Evolutionary conservation across 2,329 filamentous ascomycete species (phyloP).

Genomic region (Xylariaceae sp.): DNA sequence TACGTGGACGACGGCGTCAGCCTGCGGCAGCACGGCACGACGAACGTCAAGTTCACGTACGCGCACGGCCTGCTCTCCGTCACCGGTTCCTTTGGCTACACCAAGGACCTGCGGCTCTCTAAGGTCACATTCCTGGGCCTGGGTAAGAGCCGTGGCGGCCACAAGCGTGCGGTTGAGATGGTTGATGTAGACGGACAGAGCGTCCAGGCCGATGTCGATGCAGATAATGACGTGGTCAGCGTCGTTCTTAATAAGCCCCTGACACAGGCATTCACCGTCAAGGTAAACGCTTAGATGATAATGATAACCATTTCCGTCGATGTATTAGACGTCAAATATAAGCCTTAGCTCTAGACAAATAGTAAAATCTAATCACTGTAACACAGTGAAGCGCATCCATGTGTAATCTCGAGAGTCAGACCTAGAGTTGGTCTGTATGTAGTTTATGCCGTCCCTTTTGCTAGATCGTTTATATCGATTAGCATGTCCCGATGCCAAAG

Average conservation of each 20-base stretch:
- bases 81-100: constrained; percentile 61
- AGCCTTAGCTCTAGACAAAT: too few species aligned
- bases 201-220: constrained; percentile 21
- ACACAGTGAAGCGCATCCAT: too few species aligned
- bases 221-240: constrained; percentile 20
- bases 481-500: too few species aligned
- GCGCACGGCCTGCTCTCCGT: constrained; percentile 56
- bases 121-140: constrained; percentile 58
- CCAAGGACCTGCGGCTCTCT: constrained; percentile 46
- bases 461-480: too few species aligned
- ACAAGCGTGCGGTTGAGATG: not conserved
- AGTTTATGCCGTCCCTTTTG: too few species aligned
- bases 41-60: constrained; percentile 66
- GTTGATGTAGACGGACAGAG: constrained; percentile 20
- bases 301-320: too few species aligned
- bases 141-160: not conserved
- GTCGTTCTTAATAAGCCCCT: constrained; percentile 34
- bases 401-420: too few species aligned
- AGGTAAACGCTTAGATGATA: constrained; percentile 22
- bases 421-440: too few species aligned
- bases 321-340: too few species aligned
- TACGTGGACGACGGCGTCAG: constrained; percentile 81
- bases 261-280: constrained; percentile 34
- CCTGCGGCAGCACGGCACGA: constrained; percentile 62
- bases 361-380: too few species aligned